phyloP scores from a whole-genome alignment of 2,329 filamentous ascomycete genomes.

The Clarireedia homoeocarpa region DNA sequence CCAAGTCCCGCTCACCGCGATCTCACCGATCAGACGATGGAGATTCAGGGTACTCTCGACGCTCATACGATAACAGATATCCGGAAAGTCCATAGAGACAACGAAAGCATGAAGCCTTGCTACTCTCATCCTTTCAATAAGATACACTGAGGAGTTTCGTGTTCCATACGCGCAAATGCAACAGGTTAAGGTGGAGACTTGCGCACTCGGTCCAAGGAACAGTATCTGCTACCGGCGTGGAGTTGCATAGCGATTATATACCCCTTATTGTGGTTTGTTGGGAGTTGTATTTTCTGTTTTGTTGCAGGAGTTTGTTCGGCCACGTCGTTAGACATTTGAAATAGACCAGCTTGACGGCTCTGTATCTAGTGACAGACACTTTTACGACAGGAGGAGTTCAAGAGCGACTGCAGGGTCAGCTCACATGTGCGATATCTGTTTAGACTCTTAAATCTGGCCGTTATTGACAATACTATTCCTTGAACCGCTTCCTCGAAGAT shows the following conservation, averaged over 20 bases:
- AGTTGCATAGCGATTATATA: not conserved
- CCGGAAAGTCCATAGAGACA: conserved; percentile 16
- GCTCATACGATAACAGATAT: conserved; percentile 18
- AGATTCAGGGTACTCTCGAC: conserved; percentile 14
- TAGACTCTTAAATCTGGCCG: too few species aligned
- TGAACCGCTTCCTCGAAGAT: too few species aligned
- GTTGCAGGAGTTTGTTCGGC: not conserved
- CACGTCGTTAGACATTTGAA: not conserved
- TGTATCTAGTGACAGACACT: too few species aligned
- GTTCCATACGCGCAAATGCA: not conserved
- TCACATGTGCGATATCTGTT: too few species aligned
- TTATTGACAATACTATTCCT: too few species aligned
- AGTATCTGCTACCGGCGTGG: not conserved
- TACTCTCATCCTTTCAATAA: not conserved
- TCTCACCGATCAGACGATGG: conserved; percentile 18
- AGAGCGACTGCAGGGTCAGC: too few species aligned
- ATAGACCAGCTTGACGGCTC: too few species aligned
- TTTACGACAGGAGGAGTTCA: too few species aligned
- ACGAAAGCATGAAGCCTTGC: not conserved
- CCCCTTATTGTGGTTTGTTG: not conserved
- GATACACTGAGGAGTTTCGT: not conserved
- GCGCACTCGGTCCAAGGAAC: not conserved
- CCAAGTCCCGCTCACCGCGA: conserved; percentile 16
- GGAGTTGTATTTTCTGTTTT: not conserved
- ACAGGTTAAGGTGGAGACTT: not conserved